Percentiles rank a stretch among this genome's conserved stretches.
Conservation (phyloP, 2,329 filamentous ascomycete species). For the Fusarium papillatum region DNA sequence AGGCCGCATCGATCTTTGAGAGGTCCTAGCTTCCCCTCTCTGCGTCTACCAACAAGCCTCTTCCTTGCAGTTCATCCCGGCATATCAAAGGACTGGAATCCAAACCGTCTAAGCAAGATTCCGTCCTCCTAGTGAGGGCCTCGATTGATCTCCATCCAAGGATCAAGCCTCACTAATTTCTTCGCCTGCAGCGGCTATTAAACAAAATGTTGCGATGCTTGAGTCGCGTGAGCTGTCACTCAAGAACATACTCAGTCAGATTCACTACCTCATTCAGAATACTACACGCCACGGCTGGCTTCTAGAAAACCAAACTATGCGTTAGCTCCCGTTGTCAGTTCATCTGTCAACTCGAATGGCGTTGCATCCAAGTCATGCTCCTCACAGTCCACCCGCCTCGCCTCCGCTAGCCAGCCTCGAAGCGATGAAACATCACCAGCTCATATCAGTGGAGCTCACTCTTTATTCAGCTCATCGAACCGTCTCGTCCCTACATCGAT, state of each 20-base stretch:
- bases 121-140: background rate
- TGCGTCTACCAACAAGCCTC: background rate
- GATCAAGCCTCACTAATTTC: background rate
- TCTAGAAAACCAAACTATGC: background rate
- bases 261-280: background rate
- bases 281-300: background rate
- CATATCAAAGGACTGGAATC: background rate
- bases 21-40: slow-evolving; percentile 5
- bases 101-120: background rate
- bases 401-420: background rate
- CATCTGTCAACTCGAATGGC: background rate
- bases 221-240: background rate
- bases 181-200: background rate
- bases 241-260: background rate
- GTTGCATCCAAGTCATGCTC: background rate
- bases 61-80: background rate
- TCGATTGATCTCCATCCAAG: background rate
- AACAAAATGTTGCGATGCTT: background rate
- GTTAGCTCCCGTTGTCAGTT: slow-evolving; percentile 3
- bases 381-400: background rate
- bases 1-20: slow-evolving; percentile 6
- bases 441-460: slow-evolving; percentile 1
- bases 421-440: slow-evolving; percentile 3
- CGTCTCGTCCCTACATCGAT: background rate
- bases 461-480: background rate